These are phyloP conservation scores for Ustilago sp. DNA, from an alignment of 1,284 basidiomycete genomes.

Conservation along the genomic window DNA sequence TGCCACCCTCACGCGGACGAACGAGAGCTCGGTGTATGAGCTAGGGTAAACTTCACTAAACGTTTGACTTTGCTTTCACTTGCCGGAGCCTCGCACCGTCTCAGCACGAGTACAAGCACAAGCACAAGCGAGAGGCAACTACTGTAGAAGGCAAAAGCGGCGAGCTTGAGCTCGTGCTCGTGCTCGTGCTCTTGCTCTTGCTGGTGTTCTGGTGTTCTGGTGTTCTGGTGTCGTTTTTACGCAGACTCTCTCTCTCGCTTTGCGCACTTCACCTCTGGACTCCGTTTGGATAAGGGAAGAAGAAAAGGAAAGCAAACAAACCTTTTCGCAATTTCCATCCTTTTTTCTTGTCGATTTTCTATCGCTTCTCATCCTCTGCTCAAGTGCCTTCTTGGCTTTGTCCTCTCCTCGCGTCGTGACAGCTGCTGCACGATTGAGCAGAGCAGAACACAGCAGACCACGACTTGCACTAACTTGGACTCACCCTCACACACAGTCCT, in stretches of 20 bases:
- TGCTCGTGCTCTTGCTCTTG: neutral
- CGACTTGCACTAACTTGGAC: no score
- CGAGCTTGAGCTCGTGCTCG: neutral
- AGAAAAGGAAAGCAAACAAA: neutral
- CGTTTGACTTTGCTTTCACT: neutral
- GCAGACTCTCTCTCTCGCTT: neutral
- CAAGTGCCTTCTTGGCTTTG: neutral
- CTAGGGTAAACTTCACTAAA: neutral
- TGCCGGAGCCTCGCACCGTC: neutral
- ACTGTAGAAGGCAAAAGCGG: neutral
- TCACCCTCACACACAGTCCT: no score
- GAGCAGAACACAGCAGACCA: neutral
- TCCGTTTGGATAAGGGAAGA: neutral
- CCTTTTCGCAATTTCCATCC: no score
- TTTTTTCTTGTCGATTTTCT: neutral
- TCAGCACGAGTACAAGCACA: neutral
- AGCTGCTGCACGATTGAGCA: neutral
- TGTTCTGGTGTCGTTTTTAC: neutral
- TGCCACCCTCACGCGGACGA: neutral
- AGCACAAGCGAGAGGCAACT: neutral
- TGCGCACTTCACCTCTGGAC: neutral
- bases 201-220: neutral
- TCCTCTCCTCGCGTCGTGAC: neutral
- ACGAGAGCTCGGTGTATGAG: no score
- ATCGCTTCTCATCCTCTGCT: neutral